These are phyloP conservation scores for Kodamaea lidongshanica DNA, from an alignment of 805 yeast species.

Conservation along the genomic window DNA sequence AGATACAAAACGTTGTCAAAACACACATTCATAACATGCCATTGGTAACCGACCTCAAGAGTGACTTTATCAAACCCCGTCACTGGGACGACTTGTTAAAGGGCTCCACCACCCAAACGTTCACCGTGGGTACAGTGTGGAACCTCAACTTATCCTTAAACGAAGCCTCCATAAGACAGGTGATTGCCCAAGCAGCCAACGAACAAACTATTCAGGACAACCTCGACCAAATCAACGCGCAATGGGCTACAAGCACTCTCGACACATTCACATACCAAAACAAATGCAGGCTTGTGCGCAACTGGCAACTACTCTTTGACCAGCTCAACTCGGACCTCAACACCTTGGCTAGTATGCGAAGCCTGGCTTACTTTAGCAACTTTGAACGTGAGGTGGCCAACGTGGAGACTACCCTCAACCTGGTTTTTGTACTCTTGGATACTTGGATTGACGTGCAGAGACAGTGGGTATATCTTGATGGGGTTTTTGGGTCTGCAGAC, in stretches of 20 bases:
- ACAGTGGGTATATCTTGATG: slow-evolving; percentile 84
- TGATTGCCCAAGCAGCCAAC: slow-evolving; percentile 61
- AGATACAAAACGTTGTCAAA: slow-evolving; percentile 44
- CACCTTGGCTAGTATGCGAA: slow-evolving; percentile 61
- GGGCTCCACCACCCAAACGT: slow-evolving; percentile 22
- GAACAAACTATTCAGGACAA: slow-evolving; percentile 63
- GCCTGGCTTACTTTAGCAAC: slow-evolving; percentile 52
- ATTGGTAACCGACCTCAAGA: slow-evolving; percentile 42
- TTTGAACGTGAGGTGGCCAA: slow-evolving; percentile 54
- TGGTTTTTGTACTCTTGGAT: slow-evolving; percentile 48
- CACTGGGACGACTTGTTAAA: slow-evolving; percentile 58
- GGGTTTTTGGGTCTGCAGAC: slow-evolving; percentile 59
- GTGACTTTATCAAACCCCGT: slow-evolving; percentile 51
- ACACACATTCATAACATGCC: slow-evolving; percentile 32
- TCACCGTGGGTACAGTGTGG: slow-evolving; percentile 59
- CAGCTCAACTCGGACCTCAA: slow-evolving; percentile 55
- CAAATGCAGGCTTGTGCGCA: slow-evolving; percentile 50
- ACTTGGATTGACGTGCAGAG: slow-evolving; percentile 79
- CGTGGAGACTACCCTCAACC: slow-evolving; percentile 53
- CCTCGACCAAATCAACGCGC: slow-evolving; percentile 41
- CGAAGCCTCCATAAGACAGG: slow-evolving; percentile 39
- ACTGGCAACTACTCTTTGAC: slow-evolving; percentile 62
- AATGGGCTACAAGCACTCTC: slow-evolving; percentile 52
- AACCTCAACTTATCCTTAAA: slow-evolving; percentile 44
- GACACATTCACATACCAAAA: slow-evolving; percentile 49